Conservation (phyloP, 371 early-diverging fungal genomes). For the Mortierella sp. region DNA sequence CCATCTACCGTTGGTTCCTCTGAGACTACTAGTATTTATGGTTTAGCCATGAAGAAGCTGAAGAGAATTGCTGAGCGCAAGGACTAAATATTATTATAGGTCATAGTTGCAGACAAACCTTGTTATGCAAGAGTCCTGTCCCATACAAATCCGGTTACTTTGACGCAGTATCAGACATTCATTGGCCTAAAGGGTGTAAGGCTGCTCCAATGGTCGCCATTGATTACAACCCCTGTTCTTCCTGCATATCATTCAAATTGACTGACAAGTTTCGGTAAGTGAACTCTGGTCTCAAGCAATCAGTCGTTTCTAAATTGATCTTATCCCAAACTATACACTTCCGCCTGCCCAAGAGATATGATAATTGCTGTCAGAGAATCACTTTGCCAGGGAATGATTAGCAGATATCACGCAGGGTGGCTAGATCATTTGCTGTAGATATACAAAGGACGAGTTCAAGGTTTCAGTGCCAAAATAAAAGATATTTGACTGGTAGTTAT, state of each 20-base stretch:
- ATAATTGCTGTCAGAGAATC: slow-evolving; percentile 64
- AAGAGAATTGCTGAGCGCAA: slow-evolving; percentile 60
- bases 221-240: neutral
- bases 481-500: neutral
- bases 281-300: slow-evolving; percentile 59
- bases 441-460: neutral
- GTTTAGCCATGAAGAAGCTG: slow-evolving; percentile 70
- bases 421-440: slow-evolving; percentile 7
- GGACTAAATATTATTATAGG: slow-evolving; percentile 74
- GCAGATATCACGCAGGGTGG: slow-evolving; percentile 58
- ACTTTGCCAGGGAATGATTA: slow-evolving; percentile 59
- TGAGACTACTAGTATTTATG: slow-evolving; percentile 72
- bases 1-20: slow-evolving; percentile 68
- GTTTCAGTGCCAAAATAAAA: neutral
- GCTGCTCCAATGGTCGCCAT: neutral
- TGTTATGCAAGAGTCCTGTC: slow-evolving; percentile 66
- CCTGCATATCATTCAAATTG: slow-evolving; percentile 23
- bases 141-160: slow-evolving; percentile 63
- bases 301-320: slow-evolving; percentile 61
- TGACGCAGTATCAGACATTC: slow-evolving; percentile 69
- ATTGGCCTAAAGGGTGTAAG: slow-evolving; percentile 60
- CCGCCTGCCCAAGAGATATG: slow-evolving; percentile 53
- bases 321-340: slow-evolving; percentile 60
- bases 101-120: slow-evolving; percentile 64
- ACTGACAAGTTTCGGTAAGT: slow-evolving; percentile 60